A percentile compares a stretch with the other conserved stretches of the same genome.
Conservation (phyloP, 2,329 filamentous ascomycete genomes). For the Epichloe sibirici region DNA sequence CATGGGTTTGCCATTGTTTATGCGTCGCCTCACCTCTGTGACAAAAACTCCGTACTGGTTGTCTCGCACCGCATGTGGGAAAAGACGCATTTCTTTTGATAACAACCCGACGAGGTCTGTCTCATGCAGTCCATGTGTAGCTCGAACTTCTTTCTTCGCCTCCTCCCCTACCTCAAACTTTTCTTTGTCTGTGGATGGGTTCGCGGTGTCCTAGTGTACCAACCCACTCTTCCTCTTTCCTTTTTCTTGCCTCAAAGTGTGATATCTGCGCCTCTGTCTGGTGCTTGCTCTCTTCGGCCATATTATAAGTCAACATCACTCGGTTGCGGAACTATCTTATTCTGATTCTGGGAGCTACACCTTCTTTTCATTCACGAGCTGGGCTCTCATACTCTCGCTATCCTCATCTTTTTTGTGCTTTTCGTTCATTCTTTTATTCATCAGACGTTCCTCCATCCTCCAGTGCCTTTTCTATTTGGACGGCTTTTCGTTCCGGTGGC, state of each 20-base stretch:
- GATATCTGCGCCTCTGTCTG: background rate
- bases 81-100: constrained; percentile 1
- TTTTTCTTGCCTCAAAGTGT: background rate
- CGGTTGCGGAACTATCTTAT: background rate
- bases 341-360: background rate
- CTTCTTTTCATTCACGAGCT: background rate
- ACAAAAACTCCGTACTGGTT: background rate
- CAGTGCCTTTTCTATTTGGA: background rate
- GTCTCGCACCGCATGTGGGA: background rate
- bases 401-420: background rate
- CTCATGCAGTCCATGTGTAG: background rate
- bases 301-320: background rate
- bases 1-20: background rate
- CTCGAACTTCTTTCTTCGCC: background rate
- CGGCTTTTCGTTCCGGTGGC: background rate
- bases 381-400: background rate
- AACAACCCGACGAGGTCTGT: background rate
- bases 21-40: background rate
- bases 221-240: background rate
- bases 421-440: background rate
- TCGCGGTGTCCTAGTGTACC: background rate
- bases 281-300: background rate
- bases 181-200: background rate
- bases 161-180: background rate
- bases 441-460: background rate